A percentile compares a stretch with the other conserved stretches of the same genome.
Evolutionary conservation across 257 asterid species (phyloP).

Genomic region (Fraxinus anomala): DNA sequence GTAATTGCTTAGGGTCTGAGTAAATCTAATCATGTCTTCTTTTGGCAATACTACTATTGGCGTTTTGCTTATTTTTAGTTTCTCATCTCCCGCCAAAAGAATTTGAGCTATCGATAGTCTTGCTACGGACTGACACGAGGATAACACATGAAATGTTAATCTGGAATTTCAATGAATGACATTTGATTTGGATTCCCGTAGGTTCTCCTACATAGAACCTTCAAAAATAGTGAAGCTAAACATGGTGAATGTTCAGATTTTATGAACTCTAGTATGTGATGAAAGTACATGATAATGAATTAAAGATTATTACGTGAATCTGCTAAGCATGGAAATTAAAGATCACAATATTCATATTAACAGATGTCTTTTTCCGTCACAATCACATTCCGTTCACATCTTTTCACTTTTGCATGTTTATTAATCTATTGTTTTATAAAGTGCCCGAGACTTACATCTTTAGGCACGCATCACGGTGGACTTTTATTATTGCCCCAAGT

Average conservation of each 20-base stretch:
- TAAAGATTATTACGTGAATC: background rate
- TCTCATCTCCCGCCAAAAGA: too few relatives aligned
- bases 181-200: background rate
- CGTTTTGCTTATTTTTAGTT: background rate
- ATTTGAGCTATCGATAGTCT: background rate
- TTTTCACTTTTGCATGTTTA: background rate
- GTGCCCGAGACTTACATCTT: background rate
- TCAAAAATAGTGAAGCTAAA: background rate
- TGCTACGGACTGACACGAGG: background rate
- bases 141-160: background rate
- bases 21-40: background rate
- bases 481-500: background rate
- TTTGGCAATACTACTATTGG: conserved; percentile 1
- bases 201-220: background rate
- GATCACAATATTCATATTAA: too few relatives aligned
- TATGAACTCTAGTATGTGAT: background rate
- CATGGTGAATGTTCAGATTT: background rate
- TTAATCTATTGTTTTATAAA: background rate
- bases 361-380: background rate
- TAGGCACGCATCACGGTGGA: background rate
- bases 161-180: background rate
- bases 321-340: background rate
- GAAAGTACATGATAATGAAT: background rate
- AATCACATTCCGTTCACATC: background rate
- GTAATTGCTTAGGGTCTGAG: background rate